phyloP scores from a whole-genome alignment of 73 alveolate species.

The Tetrahymena thermophila region DNA sequence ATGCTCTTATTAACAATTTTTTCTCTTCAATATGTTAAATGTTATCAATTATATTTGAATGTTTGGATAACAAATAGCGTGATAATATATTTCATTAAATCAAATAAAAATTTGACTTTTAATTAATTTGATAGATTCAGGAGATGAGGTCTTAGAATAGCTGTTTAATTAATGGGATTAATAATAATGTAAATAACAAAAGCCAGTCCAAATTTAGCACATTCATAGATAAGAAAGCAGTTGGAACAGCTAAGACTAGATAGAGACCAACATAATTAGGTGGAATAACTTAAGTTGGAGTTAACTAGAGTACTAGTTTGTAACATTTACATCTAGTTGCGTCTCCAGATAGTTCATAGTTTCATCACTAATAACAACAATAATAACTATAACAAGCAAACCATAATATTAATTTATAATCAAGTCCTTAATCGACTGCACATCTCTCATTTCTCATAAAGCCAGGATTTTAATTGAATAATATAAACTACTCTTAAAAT shows the following conservation, averaged over 20 bases:
- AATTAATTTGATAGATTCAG: background rate
- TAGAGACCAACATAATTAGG: background rate
- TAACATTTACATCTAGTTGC: background rate
- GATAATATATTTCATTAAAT: background rate
- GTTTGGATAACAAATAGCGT: background rate
- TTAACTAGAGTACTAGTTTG: background rate
- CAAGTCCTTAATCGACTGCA: background rate
- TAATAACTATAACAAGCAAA: background rate
- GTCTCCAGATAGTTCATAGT: background rate
- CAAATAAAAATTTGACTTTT: background rate
- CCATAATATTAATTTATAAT: background rate
- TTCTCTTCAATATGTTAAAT: background rate
- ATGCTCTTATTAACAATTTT: background rate
- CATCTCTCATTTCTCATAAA: background rate
- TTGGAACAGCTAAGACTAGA: background rate
- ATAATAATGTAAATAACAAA: background rate
- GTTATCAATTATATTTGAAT: background rate
- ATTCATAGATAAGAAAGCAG: background rate
- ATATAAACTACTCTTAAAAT: background rate
- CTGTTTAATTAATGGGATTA: background rate
- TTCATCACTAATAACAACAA: background rate
- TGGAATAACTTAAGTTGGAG: background rate
- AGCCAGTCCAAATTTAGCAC: background rate
- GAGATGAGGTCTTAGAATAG: constrained; percentile 3
- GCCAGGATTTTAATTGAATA: background rate